A percentile compares a stretch with the other conserved stretches of the same genome.
These are phyloP conservation scores for Lasiodiplodia hormozganensis DNA, from an alignment of 2,329 filamentous ascomycete genomes.

Conservation along the genomic window DNA sequence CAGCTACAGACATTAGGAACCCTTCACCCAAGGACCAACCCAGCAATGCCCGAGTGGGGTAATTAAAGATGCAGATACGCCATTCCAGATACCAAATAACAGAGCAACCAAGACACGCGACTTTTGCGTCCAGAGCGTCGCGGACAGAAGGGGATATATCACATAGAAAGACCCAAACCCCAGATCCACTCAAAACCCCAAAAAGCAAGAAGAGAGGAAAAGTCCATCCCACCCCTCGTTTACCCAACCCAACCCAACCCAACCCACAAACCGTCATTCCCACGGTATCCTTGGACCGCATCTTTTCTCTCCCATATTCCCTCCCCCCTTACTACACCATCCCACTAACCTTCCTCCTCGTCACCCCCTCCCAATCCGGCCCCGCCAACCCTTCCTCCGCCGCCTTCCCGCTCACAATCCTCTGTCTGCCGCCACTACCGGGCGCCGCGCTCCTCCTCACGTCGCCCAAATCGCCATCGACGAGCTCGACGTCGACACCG, in stretches of 20 bases:
- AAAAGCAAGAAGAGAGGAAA: too few species aligned
- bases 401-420: conserved; percentile 75
- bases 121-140: not conserved
- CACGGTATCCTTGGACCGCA: too few species aligned
- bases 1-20: not conserved
- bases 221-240: not conserved
- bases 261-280: not conserved
- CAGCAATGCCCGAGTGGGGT: not conserved
- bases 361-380: conserved; percentile 37
- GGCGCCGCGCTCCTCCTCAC: conserved; percentile 36
- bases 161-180: not conserved
- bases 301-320: not conserved
- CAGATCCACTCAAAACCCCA: not conserved
- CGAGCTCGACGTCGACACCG: conserved; percentile 55
- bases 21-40: not conserved
- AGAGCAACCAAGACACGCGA: not conserved
- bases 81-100: not conserved
- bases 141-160: not conserved
- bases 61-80: not conserved
- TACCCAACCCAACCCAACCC: not conserved
- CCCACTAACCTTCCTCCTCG: conserved; percentile 51
- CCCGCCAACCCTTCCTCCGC: conserved; percentile 71
- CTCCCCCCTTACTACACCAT: conserved; percentile 32
- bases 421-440: conserved; percentile 36
- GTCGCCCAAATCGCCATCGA: conserved; percentile 47